Evolutionary conservation across 441 rosid genomes (phyloP), one percentile per base, ranked within the genome.

Genomic region (Brassica hybrid): DNA sequence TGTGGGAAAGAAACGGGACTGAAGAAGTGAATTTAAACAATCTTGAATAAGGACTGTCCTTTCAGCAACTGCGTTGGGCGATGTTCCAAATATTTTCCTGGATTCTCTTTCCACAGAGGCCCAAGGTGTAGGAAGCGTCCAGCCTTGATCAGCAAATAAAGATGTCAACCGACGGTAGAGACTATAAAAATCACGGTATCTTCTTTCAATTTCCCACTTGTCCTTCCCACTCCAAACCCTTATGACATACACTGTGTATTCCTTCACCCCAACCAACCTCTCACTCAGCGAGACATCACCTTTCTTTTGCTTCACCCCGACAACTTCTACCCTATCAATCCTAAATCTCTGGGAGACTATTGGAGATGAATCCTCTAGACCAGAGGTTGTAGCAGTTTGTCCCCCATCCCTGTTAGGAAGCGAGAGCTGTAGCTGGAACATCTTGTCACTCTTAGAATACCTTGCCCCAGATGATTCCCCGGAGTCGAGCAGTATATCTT

Each of bases 251-350:
- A 92, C 93, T 30, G 97, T 94, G 77, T 89, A 96, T 82, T 91
- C 96, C 86, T 86, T 94, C 70, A 96, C 97, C 16, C 99, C 98
- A 83, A 96, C 97, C 77, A 96, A 87, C 76, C 97, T 91, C 84
- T 96, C 99, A 77, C 97, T 88, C 43, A 96, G 79, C 1, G 98
- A 96, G 76, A 94, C 94, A 77, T 94, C 88, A 38, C 99, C 99
- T 82, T 85, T 89, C 90, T 87, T 91, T 86, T 92, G 94, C 87
- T 88, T 91, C 70, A 96, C 98, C 56, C 97, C 99, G 7, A 94
- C 86, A 72, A 94, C 94, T 84, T 94, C 97, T 69, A 89, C 84
- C 74, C 90, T 86, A 82, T 96, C 94, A 75, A 94, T 86, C 85
- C 85, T 90, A 59, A 67, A 78, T 30, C 82, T 75, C 23, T 83